Conservation (phyloP, 2,329 filamentous ascomycete species). For the Clathrospora elynae region DNA sequence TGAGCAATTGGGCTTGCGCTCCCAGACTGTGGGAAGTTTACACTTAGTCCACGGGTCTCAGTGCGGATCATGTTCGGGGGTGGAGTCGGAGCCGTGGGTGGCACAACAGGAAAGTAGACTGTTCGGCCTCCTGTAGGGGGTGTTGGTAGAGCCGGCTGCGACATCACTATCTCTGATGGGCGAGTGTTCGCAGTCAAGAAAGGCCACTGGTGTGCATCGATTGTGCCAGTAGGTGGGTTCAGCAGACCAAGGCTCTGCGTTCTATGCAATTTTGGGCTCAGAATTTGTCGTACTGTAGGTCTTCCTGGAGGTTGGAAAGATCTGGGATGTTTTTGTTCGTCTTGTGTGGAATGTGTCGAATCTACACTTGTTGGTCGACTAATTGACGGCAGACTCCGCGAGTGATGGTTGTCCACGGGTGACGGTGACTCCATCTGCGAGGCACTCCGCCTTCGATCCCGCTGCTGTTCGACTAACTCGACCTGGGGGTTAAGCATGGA, state of each 20-base stretch:
- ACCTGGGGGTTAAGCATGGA: conserved; percentile 54
- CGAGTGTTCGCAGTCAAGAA: conserved; percentile 53
- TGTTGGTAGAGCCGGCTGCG: conserved; percentile 56
- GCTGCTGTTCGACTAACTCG: conserved; percentile 41
- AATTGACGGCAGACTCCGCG: conserved; percentile 41
- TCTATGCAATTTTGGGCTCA: conserved; percentile 62
- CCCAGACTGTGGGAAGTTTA: conserved; percentile 50
- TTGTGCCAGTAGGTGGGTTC: conserved; percentile 52
- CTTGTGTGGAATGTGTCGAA: conserved; percentile 37
- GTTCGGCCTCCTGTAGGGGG: conserved; percentile 48
- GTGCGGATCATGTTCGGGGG: conserved; percentile 31
- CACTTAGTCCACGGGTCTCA: conserved; percentile 36
- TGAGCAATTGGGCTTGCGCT: conserved; percentile 55
- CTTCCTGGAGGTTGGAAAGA: conserved; percentile 35
- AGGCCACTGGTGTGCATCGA: conserved; percentile 57
- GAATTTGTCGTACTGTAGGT: conserved; percentile 53
- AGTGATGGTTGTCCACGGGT: conserved; percentile 45
- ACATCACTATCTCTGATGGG: conserved; percentile 50
- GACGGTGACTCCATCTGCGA: conserved; percentile 53
- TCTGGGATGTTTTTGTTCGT: conserved; percentile 29
- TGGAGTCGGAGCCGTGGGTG: conserved; percentile 42
- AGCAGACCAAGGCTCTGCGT: conserved; percentile 56
- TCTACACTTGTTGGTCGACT: conserved; percentile 45
- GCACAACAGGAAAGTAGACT: conserved; percentile 40
- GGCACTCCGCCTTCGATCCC: conserved; percentile 48